Base-by-base conservation (phyloP, 2,329 filamentous ascomycete species). In the Trichoderma simmonsii region DNA sequence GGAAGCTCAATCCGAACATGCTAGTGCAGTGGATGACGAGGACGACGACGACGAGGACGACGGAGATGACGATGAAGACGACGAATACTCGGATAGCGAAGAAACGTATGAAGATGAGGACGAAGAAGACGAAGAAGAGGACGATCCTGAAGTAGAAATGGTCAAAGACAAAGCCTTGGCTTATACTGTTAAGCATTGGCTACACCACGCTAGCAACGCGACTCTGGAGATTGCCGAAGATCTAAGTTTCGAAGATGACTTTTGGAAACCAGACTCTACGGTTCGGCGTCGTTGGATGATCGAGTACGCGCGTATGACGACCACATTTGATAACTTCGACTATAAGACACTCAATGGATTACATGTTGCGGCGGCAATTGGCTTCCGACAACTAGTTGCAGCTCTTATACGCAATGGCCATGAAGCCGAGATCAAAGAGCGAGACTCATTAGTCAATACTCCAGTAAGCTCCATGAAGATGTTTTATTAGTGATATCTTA, bases 101-200 rank as follows among this genome's bases (percentile, higher is more conserved):
- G 60, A 62, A 39, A 62, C 15, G 32, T 62, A 62, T 18, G 60
- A 62, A 9, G 60, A 54, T 5, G n/a, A 34, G n/a, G 28, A 14
- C 4, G n/a, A 34, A 11, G 43, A 65, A 14, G 43, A 54, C 14
- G 63, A 65, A 1, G 74, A 75, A 0, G 77, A 77, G 15, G 69
- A 73, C 6, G 77, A 79, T 4, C 75, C 77, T 0, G 81, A 82
- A 71, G 79, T 78, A 0, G 74, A 77, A 8, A 71, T 75, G 3
- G 72, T 79, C 2, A 73, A 72, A 5, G 75, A 77, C 3, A 75
- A 72, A 15, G 80, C 77, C n/a, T 65, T 80, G 21, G 74, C 77
- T 8, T 84, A 84, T 24, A 78, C 82, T 5, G 78, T 84, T 5
- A 83, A 82, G 62, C 74, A 84, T 43, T 84, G 83, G 83, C 75